These are phyloP conservation scores for Kuraishia capsulata DNA, from an alignment of 805 yeast genomes.

Conservation along the genomic window DNA sequence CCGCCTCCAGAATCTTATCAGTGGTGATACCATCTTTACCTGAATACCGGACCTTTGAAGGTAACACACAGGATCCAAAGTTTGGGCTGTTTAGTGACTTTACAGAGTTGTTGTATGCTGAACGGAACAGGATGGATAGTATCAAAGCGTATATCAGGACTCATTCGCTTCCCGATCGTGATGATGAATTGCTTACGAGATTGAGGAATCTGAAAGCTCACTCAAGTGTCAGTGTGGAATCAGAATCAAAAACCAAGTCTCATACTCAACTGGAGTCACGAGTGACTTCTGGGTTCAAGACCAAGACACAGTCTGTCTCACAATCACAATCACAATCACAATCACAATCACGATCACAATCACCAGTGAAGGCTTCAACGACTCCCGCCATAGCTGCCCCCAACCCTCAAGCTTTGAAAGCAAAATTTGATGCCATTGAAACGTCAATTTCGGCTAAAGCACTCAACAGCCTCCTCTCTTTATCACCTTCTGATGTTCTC, in stretches of 20 bases:
- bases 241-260: too few species aligned
- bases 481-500: slow-evolving; percentile 30
- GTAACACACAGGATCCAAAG: not conserved
- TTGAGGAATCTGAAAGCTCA: slow-evolving; percentile 2
- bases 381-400: not conserved
- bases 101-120: slow-evolving; percentile 1
- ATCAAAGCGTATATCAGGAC: slow-evolving; percentile 1
- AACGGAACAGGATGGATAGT: not conserved
- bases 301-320: not conserved
- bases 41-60: slow-evolving; percentile 7
- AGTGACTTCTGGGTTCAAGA: not conserved
- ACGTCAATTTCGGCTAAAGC: slow-evolving; percentile 10
- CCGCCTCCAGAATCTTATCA: slow-evolving; percentile 16
- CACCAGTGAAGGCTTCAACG: not conserved
- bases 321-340: too few species aligned
- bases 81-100: not conserved
- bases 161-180: not conserved
- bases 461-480: slow-evolving; percentile 18
- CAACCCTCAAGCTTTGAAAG: not conserved
- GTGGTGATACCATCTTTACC: slow-evolving; percentile 14
- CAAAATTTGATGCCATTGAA: not conserved
- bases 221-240: too few species aligned
- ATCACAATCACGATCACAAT: too few species aligned
- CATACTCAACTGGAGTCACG: too few species aligned
- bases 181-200: slow-evolving; percentile 1